Base-by-base conservation (phyloP, 2,329 filamentous ascomycete species). In the Chaetomiaceae sp. region DNA sequence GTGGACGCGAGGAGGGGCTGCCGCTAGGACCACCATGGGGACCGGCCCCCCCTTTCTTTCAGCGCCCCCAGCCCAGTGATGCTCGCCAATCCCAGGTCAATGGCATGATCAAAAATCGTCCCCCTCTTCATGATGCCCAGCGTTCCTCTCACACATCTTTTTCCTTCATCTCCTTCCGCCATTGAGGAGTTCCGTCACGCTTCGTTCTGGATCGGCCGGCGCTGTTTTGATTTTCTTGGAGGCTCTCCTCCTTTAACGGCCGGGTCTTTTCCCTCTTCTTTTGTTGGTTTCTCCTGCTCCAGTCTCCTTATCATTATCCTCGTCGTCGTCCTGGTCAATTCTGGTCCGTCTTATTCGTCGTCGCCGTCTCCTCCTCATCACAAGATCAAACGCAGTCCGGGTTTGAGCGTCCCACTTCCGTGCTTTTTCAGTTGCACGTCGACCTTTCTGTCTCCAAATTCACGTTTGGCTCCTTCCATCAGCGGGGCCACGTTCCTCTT, bases 221-320 rank as follows among this genome's bases (percentile, higher is more conserved):
- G 67, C 64, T 66, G 70, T 67, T 67, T 68, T 63, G 65, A 69
- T 66, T 67, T 64, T 36, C n/a, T 49, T 23, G 58, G 56, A 66
- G 70, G 66, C 66, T 66, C 65, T 64, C 48, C 58, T 68, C 64
- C 66, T 70, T 70, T 68, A 57, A 69, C 67, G 69, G 68, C 67
- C 67, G 66, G 71, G 70, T 72, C 69, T 69, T 68, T 71, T 69
- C 65, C 62, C 65, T 62, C 67, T 63, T 65, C 67, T 64, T 58
- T 68, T 65, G 60, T 69, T 58, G 62, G 42, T 66, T 67, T 63
- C 64, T 58, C 47, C 50, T 65, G 62, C 62, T 61, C 59, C 58
- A 56, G n/a, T 48, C 58, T 49, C 44, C 57, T 58, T 62, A 57
- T 54, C 59, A 44, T 58, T 56, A 51, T 48, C 56, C 10, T 59